These are phyloP conservation scores for Hypoxylon rickii DNA, from an alignment of 495 filamentous ascomycete genomes.

Conservation along the genomic window DNA sequence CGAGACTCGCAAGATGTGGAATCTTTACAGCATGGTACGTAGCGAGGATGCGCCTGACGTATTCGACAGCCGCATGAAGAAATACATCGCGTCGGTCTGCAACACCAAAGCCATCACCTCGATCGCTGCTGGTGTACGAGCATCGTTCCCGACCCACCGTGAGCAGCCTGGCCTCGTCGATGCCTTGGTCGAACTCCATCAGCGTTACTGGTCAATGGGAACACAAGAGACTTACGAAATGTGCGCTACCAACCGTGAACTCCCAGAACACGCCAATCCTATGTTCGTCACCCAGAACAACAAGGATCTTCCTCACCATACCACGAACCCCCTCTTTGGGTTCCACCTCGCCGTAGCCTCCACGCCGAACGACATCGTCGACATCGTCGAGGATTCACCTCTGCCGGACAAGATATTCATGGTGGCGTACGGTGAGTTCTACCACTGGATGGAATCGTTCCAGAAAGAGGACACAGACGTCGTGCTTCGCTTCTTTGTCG, in stretches of 20 bases:
- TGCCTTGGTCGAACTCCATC: no score
- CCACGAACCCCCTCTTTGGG: background rate
- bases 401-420: background rate
- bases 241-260: no score
- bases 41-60: background rate
- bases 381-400: background rate
- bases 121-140: no score
- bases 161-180: no score
- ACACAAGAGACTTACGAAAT: no score
- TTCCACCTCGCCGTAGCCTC: background rate
- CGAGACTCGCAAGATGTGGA: constrained; percentile 44
- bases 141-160: no score
- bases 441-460: background rate
- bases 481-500: constrained; percentile 48
- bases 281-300: background rate
- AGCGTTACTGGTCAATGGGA: no score
- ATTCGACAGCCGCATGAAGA: background rate
- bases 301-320: background rate
- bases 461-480: constrained; percentile 12
- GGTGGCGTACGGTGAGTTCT: background rate
- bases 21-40: constrained; percentile 28
- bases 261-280: background rate
- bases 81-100: background rate
- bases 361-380: background rate
- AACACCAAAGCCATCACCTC: no score